Percentiles rank a stretch among this genome's conserved stretches.
Conservation (phyloP, 192 early-diverging fungal species). For the Cetraspora pellucida region DNA sequence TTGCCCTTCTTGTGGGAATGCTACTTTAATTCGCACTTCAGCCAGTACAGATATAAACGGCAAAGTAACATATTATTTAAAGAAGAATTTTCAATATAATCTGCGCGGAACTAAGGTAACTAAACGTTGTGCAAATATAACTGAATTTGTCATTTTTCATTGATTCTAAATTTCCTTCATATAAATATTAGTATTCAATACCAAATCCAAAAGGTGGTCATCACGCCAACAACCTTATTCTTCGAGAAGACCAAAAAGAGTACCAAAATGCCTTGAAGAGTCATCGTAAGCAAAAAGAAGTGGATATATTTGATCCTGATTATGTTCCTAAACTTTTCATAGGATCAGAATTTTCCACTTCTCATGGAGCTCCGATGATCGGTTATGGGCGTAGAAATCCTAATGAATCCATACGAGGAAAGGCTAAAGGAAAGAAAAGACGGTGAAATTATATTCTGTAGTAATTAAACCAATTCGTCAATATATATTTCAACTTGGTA, state of each 20-base stretch:
- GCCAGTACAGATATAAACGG: conserved; percentile 81
- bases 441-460: not conserved
- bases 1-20: conserved; percentile 89
- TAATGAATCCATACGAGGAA: conserved; percentile 50
- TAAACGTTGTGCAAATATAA: not conserved
- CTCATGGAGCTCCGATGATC: conserved; percentile 67
- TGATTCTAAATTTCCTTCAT: not conserved
- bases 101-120: conserved; percentile 81
- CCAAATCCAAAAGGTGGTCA: conserved; percentile 82
- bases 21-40: conserved; percentile 83
- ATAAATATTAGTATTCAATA: conserved; percentile 68
- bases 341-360: conserved; percentile 53
- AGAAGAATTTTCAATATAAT: conserved; percentile 89
- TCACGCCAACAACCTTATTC: conserved; percentile 72
- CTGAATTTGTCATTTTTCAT: not conserved
- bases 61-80: conserved; percentile 78
- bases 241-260: conserved; percentile 92
- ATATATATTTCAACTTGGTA: no score
- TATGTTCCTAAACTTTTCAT: conserved; percentile 57
- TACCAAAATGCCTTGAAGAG: conserved; percentile 64
- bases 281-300: conserved; percentile 52
- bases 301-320: conserved; percentile 72
- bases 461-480: no score
- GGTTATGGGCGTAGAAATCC: conserved; percentile 73
- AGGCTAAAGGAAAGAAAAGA: conserved; percentile 61